phyloP scores from a whole-genome alignment of 768 basidiomycete species.

The Xerocomellus dryophilus region DNA sequence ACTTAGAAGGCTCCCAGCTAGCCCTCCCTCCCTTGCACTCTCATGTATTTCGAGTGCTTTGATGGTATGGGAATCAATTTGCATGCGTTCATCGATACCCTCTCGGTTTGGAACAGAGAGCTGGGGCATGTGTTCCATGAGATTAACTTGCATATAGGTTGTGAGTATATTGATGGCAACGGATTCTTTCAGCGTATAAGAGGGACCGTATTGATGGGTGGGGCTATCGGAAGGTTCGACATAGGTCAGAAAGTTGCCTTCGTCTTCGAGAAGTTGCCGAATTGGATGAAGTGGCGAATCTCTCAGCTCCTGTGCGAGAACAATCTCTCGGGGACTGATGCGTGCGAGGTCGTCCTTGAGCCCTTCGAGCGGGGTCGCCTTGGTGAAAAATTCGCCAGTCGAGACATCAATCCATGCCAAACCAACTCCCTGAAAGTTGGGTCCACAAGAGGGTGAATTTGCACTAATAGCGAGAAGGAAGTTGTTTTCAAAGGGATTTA shows the following conservation, averaged over 20 bases:
- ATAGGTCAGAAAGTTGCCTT: constrained; percentile 55
- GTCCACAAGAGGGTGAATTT: constrained; percentile 2
- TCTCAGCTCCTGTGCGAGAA: constrained; percentile 51
- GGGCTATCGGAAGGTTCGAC: constrained; percentile 13
- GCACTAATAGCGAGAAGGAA: constrained; percentile 71
- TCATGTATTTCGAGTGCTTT: constrained; percentile 86
- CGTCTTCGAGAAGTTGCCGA: constrained; percentile 48
- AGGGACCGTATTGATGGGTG: constrained; percentile 1
- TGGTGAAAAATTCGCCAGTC: constrained; percentile 90
- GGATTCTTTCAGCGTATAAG: constrained; percentile 41
- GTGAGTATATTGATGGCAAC: constrained; percentile 62
- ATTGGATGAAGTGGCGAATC: constrained; percentile 44
- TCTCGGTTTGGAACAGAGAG: constrained; percentile 60
- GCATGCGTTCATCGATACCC: constrained; percentile 59
- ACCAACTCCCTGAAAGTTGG: constrained; percentile 40
- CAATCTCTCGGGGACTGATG: constrained; percentile 78
- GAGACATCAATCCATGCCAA: constrained; percentile 95
- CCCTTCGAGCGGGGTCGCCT: constrained; percentile 46
- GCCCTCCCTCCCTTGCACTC: constrained; percentile 66
- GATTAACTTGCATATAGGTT: constrained; percentile 58
- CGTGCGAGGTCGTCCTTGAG: constrained; percentile 81
- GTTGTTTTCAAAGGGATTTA: constrained; percentile 84
- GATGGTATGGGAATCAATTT: constrained; percentile 86
- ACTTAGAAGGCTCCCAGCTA: constrained; percentile 70
- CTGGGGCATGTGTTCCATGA: constrained; percentile 76